phyloP scores from a whole-genome alignment of 1,139 yeast species.

The Kluyveromyces sp. region DNA sequence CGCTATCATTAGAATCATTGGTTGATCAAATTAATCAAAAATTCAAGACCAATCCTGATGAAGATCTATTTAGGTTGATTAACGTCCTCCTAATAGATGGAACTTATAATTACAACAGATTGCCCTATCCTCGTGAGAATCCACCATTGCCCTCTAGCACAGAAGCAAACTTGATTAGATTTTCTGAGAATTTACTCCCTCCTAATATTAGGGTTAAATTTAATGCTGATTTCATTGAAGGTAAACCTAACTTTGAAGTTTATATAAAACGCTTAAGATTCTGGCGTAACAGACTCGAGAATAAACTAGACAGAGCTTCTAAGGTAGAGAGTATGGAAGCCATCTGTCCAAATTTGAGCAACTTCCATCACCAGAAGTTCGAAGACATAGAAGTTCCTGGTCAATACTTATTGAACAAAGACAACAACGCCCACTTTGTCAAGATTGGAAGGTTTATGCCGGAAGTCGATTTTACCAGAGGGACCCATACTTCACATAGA shows the following conservation, averaged over 20 bases:
- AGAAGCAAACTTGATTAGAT: constrained; percentile 79
- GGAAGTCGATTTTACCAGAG: constrained; percentile 79
- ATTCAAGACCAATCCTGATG: constrained; percentile 91
- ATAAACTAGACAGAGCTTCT: constrained; percentile 75
- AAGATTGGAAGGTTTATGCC: constrained; percentile 92
- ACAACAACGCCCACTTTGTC: constrained; percentile 76
- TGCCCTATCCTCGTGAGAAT: constrained; percentile 80
- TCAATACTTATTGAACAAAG: constrained; percentile 79
- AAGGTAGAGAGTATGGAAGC: constrained; percentile 73
- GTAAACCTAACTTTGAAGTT: constrained; percentile 83
- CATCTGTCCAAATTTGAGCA: constrained; percentile 89
- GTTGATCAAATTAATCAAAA: constrained; percentile 94
- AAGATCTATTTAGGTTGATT: constrained; percentile 89
- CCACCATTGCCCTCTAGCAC: constrained; percentile 87
- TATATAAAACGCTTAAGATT: constrained; percentile 75
- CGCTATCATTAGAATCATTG: constrained; percentile 85
- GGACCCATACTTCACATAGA: constrained; percentile 88
- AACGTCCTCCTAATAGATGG: constrained; percentile 92
- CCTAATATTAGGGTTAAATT: constrained; percentile 85
- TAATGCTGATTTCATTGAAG: constrained; percentile 80
- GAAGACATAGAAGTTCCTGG: constrained; percentile 98
- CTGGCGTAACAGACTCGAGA: constrained; percentile 93
- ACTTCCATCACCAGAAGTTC: constrained; percentile 95
- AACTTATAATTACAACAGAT: constrained; percentile 74
- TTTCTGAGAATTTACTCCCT: constrained; percentile 91